Evolutionary conservation across 192 early-diverging fungal species (phyloP).

Genomic region (Umbelopsis sp.): DNA sequence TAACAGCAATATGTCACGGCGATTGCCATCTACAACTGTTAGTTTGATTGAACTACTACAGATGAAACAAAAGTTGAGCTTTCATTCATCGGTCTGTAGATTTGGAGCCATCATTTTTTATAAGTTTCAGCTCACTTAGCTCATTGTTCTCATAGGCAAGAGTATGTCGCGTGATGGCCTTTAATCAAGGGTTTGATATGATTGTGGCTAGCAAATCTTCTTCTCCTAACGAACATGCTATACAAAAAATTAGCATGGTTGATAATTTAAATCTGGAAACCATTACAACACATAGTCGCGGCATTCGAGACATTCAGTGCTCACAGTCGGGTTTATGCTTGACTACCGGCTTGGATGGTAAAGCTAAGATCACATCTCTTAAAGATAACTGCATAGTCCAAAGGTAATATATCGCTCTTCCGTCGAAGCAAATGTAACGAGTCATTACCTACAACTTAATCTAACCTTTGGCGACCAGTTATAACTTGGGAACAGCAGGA

Average conservation of each 20-base stretch:
- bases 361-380: conserved; percentile 26
- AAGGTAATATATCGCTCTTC: not conserved
- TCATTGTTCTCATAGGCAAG: not conserved
- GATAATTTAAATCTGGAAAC: conserved; percentile 6
- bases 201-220: conserved; percentile 10
- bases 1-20: no score
- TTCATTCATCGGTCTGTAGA: not conserved
- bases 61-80: not conserved
- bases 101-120: not conserved
- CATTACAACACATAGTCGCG: conserved; percentile 22
- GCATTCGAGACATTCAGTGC: conserved; percentile 27
- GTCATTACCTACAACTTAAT: no score
- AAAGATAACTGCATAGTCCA: conserved; percentile 26
- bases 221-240: conserved; percentile 1
- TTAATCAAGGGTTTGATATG: conserved; percentile 2
- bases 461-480: not conserved
- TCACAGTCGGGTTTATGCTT: conserved; percentile 1
- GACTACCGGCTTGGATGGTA: conserved; percentile 26
- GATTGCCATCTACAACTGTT: no score
- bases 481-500: conserved; percentile 17
- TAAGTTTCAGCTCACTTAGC: no score
- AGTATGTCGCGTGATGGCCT: conserved; percentile 11
- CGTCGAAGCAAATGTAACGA: not conserved
- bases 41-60: not conserved
- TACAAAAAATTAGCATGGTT: conserved; percentile 23